Evolutionary conservation across 192 early-diverging fungal genomes (phyloP).

Genomic region (Backusella circina): DNA sequence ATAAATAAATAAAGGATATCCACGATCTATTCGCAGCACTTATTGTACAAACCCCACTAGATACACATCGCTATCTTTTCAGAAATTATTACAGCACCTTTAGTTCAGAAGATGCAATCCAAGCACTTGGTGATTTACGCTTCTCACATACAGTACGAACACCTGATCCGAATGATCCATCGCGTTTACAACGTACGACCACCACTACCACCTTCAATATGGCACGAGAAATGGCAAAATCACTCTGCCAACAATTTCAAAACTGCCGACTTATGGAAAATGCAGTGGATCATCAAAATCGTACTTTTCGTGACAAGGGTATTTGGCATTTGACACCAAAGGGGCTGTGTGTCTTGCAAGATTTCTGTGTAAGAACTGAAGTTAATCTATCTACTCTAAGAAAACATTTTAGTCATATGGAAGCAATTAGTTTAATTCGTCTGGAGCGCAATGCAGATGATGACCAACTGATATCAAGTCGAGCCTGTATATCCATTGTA

Average conservation of each 20-base stretch:
- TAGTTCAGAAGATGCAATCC: slow-evolving; percentile 50
- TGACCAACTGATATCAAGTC: slow-evolving; percentile 38
- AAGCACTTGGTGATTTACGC: slow-evolving; percentile 41
- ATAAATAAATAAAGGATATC: slow-evolving; percentile 39
- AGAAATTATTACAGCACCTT: slow-evolving; percentile 50
- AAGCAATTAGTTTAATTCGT: slow-evolving; percentile 28
- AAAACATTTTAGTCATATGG: slow-evolving; percentile 13
- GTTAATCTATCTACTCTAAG: slow-evolving; percentile 15
- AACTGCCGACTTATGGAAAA: slow-evolving; percentile 47
- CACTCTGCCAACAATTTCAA: slow-evolving; percentile 54
- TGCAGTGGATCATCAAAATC: slow-evolving; percentile 37
- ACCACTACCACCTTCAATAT: slow-evolving; percentile 58
- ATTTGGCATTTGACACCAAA: slow-evolving; percentile 48
- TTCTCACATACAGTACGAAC: slow-evolving; percentile 43
- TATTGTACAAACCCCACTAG: slow-evolving; percentile 47
- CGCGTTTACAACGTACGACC: slow-evolving; percentile 43
- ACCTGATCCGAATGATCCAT: slow-evolving; percentile 48
- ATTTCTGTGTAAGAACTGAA: slow-evolving; percentile 26
- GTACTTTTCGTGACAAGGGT: slow-evolving; percentile 34
- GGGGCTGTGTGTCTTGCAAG: slow-evolving; percentile 42
- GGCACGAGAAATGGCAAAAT: slow-evolving; percentile 51
- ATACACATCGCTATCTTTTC: slow-evolving; percentile 46
- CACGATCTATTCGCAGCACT: slow-evolving; percentile 56
- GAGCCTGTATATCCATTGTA: slow-evolving; percentile 31
- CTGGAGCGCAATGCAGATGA: slow-evolving; percentile 46